Base-by-base conservation (phyloP, 106 monocot species). In the Dactylorhiza incarnata region DNA sequence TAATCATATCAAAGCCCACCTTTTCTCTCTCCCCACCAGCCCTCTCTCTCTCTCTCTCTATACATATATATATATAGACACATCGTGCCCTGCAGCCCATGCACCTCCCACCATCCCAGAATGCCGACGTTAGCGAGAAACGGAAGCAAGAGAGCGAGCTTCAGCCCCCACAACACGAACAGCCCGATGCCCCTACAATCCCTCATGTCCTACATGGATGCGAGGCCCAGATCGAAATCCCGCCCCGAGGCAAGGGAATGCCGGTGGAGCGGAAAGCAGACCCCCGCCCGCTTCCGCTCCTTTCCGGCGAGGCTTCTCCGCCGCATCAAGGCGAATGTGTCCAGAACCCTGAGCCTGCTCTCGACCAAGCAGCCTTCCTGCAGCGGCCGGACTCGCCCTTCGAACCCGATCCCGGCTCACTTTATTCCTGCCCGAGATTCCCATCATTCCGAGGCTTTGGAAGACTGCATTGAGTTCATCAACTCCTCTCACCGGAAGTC, bases 381-480 rank as follows among this genome's bases (percentile, higher is more conserved):
- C 58, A 59, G 58, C 58, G 19, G 37, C 37, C 0, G 58, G 22
- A 22, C 9, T 59, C 20, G 22, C 19, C 22, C 22, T 19, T 22
- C 58, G 8, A 9, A 59, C 22, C 20, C 58, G 58, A 22, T 7
- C 6, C 58, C 19, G 7, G 19, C 19, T 56, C 37, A 37, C 37
- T 72, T 72, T 16, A 58, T 53, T 59, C 56, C 76, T 73, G 73
- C 69, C 0, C 25, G 43, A 47, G 84, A 84, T 17, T 51, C 80
- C 24, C 75, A 84, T 67, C 68, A 70, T 10, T 71, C 67, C 24
- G 76, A 84, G 48, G 79, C 79, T 52, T 62, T 84, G 43, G 84
- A 84, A 52, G 80, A 84, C 55, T 80, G 84, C 65, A 84, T 84
- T n/a, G 71, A 76, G 76, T 84, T 80, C 80, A 72, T 84, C 73